A percentile compares a stretch with the other conserved stretches of the same genome.
These are phyloP conservation scores for Colletotrichum shisoi DNA, from an alignment of 2,329 filamentous ascomycete genomes.

Conservation along the genomic window DNA sequence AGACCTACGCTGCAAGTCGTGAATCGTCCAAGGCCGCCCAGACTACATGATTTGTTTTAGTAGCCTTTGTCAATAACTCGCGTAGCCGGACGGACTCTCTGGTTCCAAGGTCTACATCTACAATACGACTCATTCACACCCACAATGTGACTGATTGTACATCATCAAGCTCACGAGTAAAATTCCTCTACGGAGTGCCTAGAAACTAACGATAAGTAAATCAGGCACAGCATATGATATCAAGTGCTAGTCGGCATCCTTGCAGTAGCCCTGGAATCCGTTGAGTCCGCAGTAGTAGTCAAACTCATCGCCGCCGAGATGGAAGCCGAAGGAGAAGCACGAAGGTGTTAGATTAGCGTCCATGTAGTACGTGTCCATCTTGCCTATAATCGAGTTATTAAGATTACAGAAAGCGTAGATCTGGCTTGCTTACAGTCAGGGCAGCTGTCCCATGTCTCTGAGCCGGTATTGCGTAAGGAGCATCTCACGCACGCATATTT, in stretches of 20 bases:
- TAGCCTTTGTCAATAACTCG: too few species aligned
- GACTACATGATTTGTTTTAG: too few species aligned
- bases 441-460: background rate
- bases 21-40: too few species aligned
- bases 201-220: too few species aligned
- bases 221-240: too few species aligned
- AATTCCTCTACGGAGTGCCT: too few species aligned
- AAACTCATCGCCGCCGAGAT: constrained; percentile 19
- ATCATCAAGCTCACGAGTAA: too few species aligned
- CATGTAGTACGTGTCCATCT: background rate
- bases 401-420: background rate
- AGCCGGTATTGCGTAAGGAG: background rate
- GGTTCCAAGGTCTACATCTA: too few species aligned
- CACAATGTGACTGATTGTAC: too few species aligned
- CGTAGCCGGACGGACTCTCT: too few species aligned
- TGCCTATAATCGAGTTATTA: background rate
- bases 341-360: background rate
- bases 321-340: constrained; percentile 6
- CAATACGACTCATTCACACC: too few species aligned
- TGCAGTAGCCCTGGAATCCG: constrained; percentile 10
- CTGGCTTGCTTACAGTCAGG: background rate
- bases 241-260: background rate
- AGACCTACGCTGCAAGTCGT: too few species aligned
- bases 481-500: constrained; percentile 7
- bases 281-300: constrained; percentile 13